Evolutionary conservation across 495 filamentous ascomycete genomes (phyloP), one percentile per base, ranked within the genome.

Genomic region (Letharia columbiana): DNA sequence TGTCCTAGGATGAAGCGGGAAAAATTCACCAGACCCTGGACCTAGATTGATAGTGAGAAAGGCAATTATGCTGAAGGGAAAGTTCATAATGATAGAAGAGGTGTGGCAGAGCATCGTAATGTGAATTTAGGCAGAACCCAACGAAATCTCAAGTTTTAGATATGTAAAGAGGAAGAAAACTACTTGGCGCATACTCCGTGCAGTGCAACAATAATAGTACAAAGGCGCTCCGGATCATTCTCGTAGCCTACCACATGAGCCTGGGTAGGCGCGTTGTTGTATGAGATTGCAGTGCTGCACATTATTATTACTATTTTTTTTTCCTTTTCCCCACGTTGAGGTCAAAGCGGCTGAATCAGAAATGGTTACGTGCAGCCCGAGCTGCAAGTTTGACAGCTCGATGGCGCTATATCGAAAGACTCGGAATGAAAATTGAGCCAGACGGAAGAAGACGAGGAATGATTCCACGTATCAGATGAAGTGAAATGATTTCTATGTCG

Each of bases 351-450:
- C 12, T 35, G 31, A 56, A 35, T 11, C 11, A 1, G 18, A 35
- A 28, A 61, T 45, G 61, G 61, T 10, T 37, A 20, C 23, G 18
- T 62, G 61, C 61, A 62, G 18, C 18, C 3, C 3, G 15, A 18
- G 18, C 52, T 56, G 52, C 52, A 56, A 35, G 52, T 56, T 56
- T 56, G 52, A 56, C 52, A 56, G 52, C 49, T 31, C 49, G 4
- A 54, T n/a, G 23, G 49, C 49, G 49, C 49, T 54, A 13, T 54
- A 54, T 54, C 23, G 23, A 56, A 28, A 56, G 52, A 56, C 12
- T 17, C 52, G 52, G 52, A 56, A 56, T 56, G 52, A 56, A 56
- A 17, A 2, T 17, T 33, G 31, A 35, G 52, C 52, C 52, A 56
- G 13, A 17, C 28, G 31, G 31, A 33, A 35, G 31, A 33, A 8